Percentiles rank a stretch among this genome's conserved stretches.
phyloP scores from a whole-genome alignment of 2,329 filamentous ascomycete genomes.

The Sphaerostilbella broomeana region DNA sequence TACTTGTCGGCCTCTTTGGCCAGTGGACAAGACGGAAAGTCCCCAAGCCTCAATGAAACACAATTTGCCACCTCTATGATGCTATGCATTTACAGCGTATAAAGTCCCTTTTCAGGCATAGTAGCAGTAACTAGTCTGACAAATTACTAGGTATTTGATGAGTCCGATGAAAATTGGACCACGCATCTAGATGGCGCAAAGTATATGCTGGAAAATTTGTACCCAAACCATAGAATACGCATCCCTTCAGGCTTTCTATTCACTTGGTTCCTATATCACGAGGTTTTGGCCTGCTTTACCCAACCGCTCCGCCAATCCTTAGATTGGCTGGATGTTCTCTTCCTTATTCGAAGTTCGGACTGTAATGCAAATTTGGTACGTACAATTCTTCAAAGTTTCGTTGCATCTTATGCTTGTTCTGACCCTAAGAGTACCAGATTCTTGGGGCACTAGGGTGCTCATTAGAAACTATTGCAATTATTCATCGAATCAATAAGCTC shows the following conservation, averaged over 20 bases:
- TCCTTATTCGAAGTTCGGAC: constrained; percentile 6
- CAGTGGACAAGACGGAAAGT: constrained; percentile 20
- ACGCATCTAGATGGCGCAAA: constrained; percentile 39
- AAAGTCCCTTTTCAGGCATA: constrained; percentile 11
- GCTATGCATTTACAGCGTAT: constrained; percentile 43
- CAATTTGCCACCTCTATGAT: constrained; percentile 44
- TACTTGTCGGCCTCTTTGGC: constrained; percentile 32
- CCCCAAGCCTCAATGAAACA: constrained; percentile 23
- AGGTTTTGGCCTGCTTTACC: constrained; percentile 39
- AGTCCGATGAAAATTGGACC: constrained; percentile 40
- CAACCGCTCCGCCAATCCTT: constrained; percentile 21
- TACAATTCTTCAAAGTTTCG: not conserved
- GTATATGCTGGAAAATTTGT: constrained; percentile 26
- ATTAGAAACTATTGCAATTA: constrained; percentile 37
- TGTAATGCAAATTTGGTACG: constrained; percentile 13
- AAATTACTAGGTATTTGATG: constrained; percentile 38
- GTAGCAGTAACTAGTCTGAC: not conserved
- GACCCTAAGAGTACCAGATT: constrained; percentile 27
- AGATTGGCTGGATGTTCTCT: constrained; percentile 9
- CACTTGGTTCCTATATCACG: constrained; percentile 43
- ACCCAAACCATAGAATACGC: constrained; percentile 17
- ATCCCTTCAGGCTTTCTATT: constrained; percentile 33
- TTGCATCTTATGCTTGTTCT: not conserved
- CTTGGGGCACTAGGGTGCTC: constrained; percentile 43
- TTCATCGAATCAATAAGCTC: constrained; percentile 36